Percentiles rank a stretch among this genome's conserved stretches.
phyloP scores from a whole-genome alignment of 2,329 filamentous ascomycete species.

The Aulographum hederae region DNA sequence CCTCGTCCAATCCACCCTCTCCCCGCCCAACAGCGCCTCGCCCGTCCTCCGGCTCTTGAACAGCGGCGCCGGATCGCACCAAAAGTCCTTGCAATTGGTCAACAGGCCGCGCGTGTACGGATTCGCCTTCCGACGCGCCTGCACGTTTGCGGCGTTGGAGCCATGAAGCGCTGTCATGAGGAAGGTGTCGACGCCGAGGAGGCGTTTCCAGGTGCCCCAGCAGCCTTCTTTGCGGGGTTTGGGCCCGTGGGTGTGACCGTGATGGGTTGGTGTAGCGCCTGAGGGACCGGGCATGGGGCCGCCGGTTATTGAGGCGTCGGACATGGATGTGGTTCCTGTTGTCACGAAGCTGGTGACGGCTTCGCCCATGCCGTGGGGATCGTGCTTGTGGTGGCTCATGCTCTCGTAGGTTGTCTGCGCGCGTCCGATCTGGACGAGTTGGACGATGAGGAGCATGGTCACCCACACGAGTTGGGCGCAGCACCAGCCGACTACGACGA shows the following conservation, averaged over 20 bases:
- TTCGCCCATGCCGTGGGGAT: constrained; percentile 31
- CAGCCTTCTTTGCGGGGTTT: constrained; percentile 35
- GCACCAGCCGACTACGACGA: constrained; percentile 64
- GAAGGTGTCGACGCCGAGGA: constrained; percentile 85
- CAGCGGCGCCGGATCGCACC: constrained; percentile 73
- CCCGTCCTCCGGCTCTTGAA: constrained; percentile 62
- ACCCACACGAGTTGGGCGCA: constrained; percentile 84
- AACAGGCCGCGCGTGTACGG: constrained; percentile 70
- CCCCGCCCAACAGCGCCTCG: constrained; percentile 56
- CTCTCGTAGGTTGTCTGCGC: constrained; percentile 95
- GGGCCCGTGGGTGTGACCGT: constrained; percentile 6
- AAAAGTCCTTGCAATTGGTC: constrained; percentile 92
- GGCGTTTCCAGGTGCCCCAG: constrained; percentile 60
- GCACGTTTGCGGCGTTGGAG: constrained; percentile 34
- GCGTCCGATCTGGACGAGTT: constrained; percentile 78
- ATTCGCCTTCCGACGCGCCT: constrained; percentile 40
- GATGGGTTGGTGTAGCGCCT: constrained; percentile 14
- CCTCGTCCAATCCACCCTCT: constrained; percentile 66
- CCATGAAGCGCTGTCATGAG: constrained; percentile 74
- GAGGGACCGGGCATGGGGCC: constrained; percentile 39
- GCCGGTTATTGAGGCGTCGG: constrained; percentile 51
- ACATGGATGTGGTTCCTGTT: constrained; percentile 44
- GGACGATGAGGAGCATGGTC: constrained; percentile 88
- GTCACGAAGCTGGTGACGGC: constrained; percentile 59
- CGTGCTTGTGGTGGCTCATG: constrained; percentile 63